Percentiles rank a stretch among this genome's conserved stretches.
Evolutionary conservation across 2,329 filamentous ascomycete species (phyloP).

Genomic region (Alternaria sp.): DNA sequence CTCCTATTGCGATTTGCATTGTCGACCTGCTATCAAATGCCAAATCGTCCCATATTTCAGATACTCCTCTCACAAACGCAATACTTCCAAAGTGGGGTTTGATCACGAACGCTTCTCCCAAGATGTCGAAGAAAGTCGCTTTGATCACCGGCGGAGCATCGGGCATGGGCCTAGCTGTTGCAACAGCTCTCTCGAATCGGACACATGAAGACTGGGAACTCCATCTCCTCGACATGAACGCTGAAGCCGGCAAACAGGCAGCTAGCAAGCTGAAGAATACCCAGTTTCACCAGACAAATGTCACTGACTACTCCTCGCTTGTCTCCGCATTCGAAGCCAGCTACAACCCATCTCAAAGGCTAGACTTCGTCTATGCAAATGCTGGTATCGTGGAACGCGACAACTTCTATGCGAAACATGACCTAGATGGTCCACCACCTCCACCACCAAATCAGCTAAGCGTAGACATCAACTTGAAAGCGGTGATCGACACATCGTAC

Average conservation of each 20-base stretch:
- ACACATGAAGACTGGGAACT: conserved; percentile 45
- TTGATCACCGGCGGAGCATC: conserved; percentile 80
- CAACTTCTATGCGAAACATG: conserved; percentile 50
- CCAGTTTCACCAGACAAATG: conserved; percentile 50
- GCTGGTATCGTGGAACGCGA: conserved; percentile 54
- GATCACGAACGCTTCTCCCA: not conserved
- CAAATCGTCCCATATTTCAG: too few relatives aligned
- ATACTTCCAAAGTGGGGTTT: not conserved
- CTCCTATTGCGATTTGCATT: not conserved
- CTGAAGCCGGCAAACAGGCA: conserved; percentile 41
- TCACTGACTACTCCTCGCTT: conserved; percentile 46
- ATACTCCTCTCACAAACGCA: not conserved
- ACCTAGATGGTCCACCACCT: conserved; percentile 28
- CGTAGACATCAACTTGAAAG: conserved; percentile 48
- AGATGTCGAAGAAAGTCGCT: conserved; percentile 52
- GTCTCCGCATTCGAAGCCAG: conserved; percentile 46
- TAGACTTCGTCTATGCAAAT: conserved; percentile 60
- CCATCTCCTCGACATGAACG: conserved; percentile 52
- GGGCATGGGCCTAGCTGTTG: conserved; percentile 54
- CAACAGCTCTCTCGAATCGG: conserved; percentile 46
- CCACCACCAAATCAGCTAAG: conserved; percentile 44
- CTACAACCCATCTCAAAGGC: conserved; percentile 41
- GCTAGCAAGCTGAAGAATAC: conserved; percentile 32
- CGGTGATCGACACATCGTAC: conserved; percentile 48
- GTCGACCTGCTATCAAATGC: not conserved